Percentiles rank a stretch among this genome's conserved stretches.
phyloP scores from a whole-genome alignment of 148 eudicot genomes.

The Rhododendron griersonianum region DNA sequence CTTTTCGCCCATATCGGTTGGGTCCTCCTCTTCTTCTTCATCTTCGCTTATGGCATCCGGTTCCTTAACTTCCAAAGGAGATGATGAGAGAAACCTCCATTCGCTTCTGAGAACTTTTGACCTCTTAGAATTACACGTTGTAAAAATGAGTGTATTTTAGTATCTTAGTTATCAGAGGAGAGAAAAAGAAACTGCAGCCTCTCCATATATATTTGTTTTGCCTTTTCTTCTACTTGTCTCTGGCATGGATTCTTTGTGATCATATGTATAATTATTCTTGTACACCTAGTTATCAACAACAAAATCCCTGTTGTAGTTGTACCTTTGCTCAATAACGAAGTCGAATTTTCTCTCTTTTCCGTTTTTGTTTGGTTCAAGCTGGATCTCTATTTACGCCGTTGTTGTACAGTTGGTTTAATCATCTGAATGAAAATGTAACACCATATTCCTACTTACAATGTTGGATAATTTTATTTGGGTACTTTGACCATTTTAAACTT shows the following conservation, averaged over 20 bases:
- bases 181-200: not conserved
- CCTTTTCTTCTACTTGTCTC: not conserved
- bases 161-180: not conserved
- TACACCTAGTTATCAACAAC: not conserved
- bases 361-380: not conserved
- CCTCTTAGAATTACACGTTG: not conserved
- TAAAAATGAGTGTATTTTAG: not conserved
- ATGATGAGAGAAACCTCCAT: not conserved
- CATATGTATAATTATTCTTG: not conserved
- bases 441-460: not conserved
- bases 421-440: not conserved
- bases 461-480: not conserved
- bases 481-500: no score
- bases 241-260: not conserved
- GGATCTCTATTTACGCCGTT: not conserved
- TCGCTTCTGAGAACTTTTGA: not conserved
- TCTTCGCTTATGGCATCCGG: slow-evolving; percentile 40
- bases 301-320: not conserved
- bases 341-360: not conserved
- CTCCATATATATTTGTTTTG: not conserved
- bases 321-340: not conserved
- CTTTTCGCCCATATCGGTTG: slow-evolving; percentile 31
- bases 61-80: slow-evolving; percentile 42
- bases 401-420: not conserved
- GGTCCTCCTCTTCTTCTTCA: slow-evolving; percentile 30